Base-by-base conservation (phyloP, 2,329 filamentous ascomycete genomes). In the Ceratocystis colombiana region DNA sequence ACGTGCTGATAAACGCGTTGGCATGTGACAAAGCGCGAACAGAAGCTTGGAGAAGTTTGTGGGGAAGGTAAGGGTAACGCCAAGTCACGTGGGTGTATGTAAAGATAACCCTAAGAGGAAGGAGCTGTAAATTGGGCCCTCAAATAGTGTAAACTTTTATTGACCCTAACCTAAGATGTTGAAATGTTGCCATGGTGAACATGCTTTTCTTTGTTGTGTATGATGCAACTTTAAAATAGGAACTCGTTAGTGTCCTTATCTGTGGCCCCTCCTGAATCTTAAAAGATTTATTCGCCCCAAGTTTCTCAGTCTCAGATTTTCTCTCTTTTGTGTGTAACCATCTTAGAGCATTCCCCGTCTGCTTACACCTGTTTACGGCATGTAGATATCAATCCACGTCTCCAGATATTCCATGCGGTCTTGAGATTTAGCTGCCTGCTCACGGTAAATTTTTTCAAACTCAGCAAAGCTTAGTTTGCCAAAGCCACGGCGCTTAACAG, bases 361-460 rank as follows among this genome's bases (percentile, higher is more conserved):
- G 3, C 17, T 15, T 8, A 30, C n/a, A 15, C 12, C 57, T 30
- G 37, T 25, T 74, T 79, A 84, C 15, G 84, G 84, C 70, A 88
- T 86, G 73, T 84, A 88, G 73, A 87, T 86, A 73, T 96, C 92
- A 75, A 96, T 89, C 93, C 93, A 97, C 71, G 85, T 89, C 68
- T 89, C 89, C 61, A 96, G 79, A 75, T 96, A 93, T 70, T 89
- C 88, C 68, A 92, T 79, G 64, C 87, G 77, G 72, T 85, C 84
- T 15, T 80, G 82, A 33, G 78, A 84, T 15, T 80, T 82, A 33
- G 78, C 77, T 28, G 86, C 83, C 69, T 85, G 81, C n/a, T 80
- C 79, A 70, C 85, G 84, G 77, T 94, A 90, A 62, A 87, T 86
- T 48, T 78, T 78, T 71, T 89, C 86, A 75, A 97, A 95, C 75